Evolutionary conservation across 2,329 filamentous ascomycete species (phyloP), one percentile per base, ranked within the genome.

Genomic region (Calonectria pauciramosa): DNA sequence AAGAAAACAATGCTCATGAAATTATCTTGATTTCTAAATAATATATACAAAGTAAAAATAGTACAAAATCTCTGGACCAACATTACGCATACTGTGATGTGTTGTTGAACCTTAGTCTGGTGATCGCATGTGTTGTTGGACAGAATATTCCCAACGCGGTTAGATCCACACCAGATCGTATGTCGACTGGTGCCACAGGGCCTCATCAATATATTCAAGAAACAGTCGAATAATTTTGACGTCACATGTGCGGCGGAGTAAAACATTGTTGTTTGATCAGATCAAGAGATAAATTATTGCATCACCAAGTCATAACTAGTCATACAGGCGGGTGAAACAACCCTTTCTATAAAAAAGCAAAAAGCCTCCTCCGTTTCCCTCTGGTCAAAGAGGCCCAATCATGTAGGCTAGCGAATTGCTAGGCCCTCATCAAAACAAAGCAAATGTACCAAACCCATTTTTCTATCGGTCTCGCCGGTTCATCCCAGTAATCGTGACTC

Each of bases 261-360:
- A 44, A 68, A 51, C 16, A 28, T 28, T 1, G 4, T 38, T 30
- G 23, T 56, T 54, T 68, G 49, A 20, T 56, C 26, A 44, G 32
- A 68, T 30, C 11, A 30, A 44, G 23, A 51, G 34, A 23, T 68
- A 49, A 49, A 68, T 63, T 51, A 63, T 60, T 60, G 41, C 44
- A 23, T 64, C 49, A 68, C 49, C 26, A 68, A 44, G 38, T 64
- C 60, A 64, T 64, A 64, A 26, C 60, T 64, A 64, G 36, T 64
- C 60, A 47, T 64, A 64, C 60, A 64, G 23, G 54, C 30, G 36
- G 60, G 60, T 38, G 41, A 47, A 47, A 47, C 26, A 23, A 26
- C 36, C 60, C 60, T 20, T 64, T 36, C 41, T 30, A 28, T 30
- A 64, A 47, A 64, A 63, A 64, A 47, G 60, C 38, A 64, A 64